phyloP scores from a whole-genome alignment of 495 filamentous ascomycete species.

The Tuber aestivum region DNA sequence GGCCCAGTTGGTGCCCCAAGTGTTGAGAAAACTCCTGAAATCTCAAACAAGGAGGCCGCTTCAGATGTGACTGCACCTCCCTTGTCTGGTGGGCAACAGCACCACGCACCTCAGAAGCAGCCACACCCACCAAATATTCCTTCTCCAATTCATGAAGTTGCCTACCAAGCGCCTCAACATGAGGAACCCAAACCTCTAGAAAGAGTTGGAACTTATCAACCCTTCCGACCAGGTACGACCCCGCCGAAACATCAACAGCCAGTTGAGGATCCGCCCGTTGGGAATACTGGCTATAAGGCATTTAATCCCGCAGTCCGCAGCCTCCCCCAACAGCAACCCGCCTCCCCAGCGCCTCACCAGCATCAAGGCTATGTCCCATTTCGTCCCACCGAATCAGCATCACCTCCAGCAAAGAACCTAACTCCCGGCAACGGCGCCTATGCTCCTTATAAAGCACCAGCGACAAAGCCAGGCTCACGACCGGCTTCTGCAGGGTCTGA shows the following conservation, averaged over 20 bases:
- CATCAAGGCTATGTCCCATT: conserved; percentile 19
- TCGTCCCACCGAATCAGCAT: conserved; percentile 9
- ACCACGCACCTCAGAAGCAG: not conserved
- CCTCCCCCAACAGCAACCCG: conserved; percentile 5
- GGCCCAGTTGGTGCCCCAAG: not conserved
- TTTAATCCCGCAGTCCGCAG: conserved; percentile 13
- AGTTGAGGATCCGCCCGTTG: not conserved
- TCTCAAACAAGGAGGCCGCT: not conserved
- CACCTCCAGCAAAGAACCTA: conserved; percentile 8
- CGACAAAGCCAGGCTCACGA: conserved; percentile 8
- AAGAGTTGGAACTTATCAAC: conserved; percentile 21
- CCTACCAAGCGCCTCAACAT: conserved; percentile 8
- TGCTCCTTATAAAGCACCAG: conserved; percentile 24
- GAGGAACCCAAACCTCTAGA: not conserved
- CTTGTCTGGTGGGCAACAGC: not conserved
- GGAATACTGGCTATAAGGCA: conserved; percentile 3
- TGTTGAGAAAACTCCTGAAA: not conserved
- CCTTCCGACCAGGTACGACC: conserved; percentile 17
- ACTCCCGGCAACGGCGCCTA: conserved; percentile 9
- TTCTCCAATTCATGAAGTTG: not conserved
- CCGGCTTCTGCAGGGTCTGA: conserved; percentile 21
- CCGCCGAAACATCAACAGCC: not conserved
- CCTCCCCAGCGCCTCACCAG: not conserved
- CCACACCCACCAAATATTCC: not conserved
- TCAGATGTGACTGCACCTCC: not conserved